Percentiles rank a stretch among this genome's conserved stretches.
Conservation (phyloP, 2,329 filamentous ascomycete genomes). For the Cladosporium halotolerans region DNA sequence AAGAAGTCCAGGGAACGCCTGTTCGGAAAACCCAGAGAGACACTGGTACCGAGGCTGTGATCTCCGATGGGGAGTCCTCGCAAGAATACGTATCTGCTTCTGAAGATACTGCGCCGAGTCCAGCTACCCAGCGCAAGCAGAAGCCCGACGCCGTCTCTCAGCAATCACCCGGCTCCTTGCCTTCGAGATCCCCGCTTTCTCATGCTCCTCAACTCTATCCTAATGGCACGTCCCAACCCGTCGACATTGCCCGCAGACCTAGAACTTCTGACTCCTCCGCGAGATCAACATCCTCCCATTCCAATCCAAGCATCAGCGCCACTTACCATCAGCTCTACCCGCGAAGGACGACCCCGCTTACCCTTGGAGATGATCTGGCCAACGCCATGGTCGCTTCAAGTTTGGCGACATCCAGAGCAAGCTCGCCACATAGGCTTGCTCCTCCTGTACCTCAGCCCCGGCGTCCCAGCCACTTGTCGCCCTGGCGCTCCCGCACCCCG, state of each 20-base stretch:
- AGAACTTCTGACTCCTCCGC: not conserved
- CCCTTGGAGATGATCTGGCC: constrained; percentile 60
- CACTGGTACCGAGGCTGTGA: not conserved
- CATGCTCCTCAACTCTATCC: not conserved
- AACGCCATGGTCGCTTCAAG: constrained; percentile 71
- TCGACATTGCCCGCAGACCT: constrained; percentile 12
- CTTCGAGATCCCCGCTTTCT: not conserved
- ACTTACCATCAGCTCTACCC: constrained; percentile 30
- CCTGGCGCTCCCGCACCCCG: constrained; percentile 30
- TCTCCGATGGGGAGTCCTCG: not conserved
- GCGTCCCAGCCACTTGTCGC: not conserved
- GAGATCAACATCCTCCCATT: constrained; percentile 19
- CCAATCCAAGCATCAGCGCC: constrained; percentile 25
- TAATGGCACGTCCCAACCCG: constrained; percentile 19
- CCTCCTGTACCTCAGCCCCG: constrained; percentile 23
- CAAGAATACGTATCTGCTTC: constrained; percentile 19
- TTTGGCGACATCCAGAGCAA: constrained; percentile 52
- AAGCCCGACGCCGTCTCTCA: not conserved
- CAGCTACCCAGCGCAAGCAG: constrained; percentile 2
- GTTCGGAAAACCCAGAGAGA: too few relatives aligned
- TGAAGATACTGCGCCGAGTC: constrained; percentile 14
- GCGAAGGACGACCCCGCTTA: constrained; percentile 38
- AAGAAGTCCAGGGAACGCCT: too few relatives aligned
- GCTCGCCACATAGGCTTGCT: constrained; percentile 35
- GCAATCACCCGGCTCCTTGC: not conserved